Evolutionary conservation across 441 rosid species (phyloP).

Genomic region (Geranium incanum): DNA sequence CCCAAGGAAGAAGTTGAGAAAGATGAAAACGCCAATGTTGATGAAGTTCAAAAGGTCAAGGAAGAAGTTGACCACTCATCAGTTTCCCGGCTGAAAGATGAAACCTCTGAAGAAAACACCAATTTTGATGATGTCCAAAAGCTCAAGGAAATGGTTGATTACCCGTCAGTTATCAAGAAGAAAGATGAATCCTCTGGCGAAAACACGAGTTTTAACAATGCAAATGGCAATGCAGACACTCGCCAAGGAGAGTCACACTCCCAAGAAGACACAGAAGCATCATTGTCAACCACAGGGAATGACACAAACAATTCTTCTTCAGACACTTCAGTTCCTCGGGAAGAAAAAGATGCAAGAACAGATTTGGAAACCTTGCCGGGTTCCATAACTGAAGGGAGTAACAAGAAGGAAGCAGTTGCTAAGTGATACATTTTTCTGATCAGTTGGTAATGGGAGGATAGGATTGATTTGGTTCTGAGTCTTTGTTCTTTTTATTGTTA

Average conservation of each 20-base stretch:
- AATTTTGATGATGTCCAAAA: not conserved
- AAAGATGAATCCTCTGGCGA: not conserved
- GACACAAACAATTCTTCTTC: not conserved
- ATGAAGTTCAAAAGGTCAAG: not conserved
- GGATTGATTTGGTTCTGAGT: not conserved
- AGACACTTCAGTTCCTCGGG: conserved; percentile 37
- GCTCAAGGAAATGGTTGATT: not conserved
- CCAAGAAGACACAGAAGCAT: conserved; percentile 17
- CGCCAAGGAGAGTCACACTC: conserved; percentile 22
- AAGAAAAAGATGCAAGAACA: conserved; percentile 47
- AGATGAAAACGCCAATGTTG: not conserved
- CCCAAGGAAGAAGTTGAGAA: too few relatives aligned
- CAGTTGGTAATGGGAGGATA: conserved; percentile 4
- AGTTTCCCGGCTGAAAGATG: not conserved
- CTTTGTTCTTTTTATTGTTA: not conserved
- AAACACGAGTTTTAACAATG: conserved; percentile 6
- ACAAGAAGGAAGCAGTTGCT: conserved; percentile 42
- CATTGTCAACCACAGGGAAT: not conserved
- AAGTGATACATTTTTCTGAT: conserved; percentile 30
- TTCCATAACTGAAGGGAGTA: conserved; percentile 30
- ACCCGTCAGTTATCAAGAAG: not conserved
- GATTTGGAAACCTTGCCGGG: conserved; percentile 50
- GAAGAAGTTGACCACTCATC: not conserved
- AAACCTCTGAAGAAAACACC: not conserved
- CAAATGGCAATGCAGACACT: conserved; percentile 18